Percentiles rank a stretch among this genome's conserved stretches.
phyloP scores from a whole-genome alignment of 2,329 filamentous ascomycete genomes.

The Chaetothyriales sp. region DNA sequence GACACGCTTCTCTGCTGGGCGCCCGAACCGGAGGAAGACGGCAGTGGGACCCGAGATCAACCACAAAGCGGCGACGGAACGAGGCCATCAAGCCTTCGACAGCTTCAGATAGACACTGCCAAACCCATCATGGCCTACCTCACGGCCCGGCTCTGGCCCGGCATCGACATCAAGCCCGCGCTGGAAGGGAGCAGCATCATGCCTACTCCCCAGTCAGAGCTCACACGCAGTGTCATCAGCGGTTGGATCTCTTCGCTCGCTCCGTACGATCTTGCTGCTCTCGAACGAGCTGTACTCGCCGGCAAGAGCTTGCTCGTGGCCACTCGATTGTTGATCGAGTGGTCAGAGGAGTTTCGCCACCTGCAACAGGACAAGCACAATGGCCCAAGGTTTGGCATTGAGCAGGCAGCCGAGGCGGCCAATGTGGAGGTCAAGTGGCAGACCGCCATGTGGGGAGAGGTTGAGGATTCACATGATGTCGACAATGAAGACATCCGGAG shows the following conservation, averaged over 20 bases:
- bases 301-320: constrained; percentile 76
- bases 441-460: constrained; percentile 82
- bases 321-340: constrained; percentile 66
- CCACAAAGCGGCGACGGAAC: constrained; percentile 36
- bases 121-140: constrained; percentile 59
- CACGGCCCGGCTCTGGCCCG: constrained; percentile 65
- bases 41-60: constrained; percentile 22
- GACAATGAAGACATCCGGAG: constrained; percentile 77
- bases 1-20: constrained; percentile 90
- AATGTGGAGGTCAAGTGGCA: constrained; percentile 85
- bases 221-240: constrained; percentile 62
- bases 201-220: constrained; percentile 57
- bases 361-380: constrained; percentile 27
- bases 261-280: constrained; percentile 68
- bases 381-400: constrained; percentile 53
- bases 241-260: constrained; percentile 63
- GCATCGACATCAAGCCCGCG: constrained; percentile 64
- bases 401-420: constrained; percentile 64
- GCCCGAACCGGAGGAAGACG: constrained; percentile 29
- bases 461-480: constrained; percentile 96
- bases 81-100: constrained; percentile 48
- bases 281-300: constrained; percentile 72
- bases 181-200: constrained; percentile 66
- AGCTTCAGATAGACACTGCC: constrained; percentile 57
- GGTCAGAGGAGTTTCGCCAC: constrained; percentile 61